Evolutionary conservation across 2,329 filamentous ascomycete genomes (phyloP).

Genomic region (Hymenotorrendiella dingleyae): DNA sequence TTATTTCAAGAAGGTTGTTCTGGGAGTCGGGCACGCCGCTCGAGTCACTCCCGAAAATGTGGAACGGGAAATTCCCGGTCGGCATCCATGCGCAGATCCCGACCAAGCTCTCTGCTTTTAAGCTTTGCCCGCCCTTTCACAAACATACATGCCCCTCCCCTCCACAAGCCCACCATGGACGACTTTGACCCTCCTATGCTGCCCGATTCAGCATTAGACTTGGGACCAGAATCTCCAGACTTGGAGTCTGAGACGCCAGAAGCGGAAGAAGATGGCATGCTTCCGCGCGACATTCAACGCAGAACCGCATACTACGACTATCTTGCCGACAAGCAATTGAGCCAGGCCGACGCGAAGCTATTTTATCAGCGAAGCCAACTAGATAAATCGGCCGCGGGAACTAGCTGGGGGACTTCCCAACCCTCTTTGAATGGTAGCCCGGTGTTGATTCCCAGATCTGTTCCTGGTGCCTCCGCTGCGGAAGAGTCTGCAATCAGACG

Average conservation of each 20-base stretch:
- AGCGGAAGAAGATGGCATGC: slow-evolving; percentile 41
- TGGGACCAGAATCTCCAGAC: slow-evolving; percentile 19
- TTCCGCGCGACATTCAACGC: slow-evolving; percentile 53
- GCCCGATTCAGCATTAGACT: slow-evolving; percentile 26
- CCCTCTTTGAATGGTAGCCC: slow-evolving; percentile 27
- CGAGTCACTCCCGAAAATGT: no score
- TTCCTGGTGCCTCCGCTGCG: slow-evolving; percentile 21
- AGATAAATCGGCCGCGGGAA: slow-evolving; percentile 34
- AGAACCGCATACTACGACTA: slow-evolving; percentile 91
- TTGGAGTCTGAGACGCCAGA: slow-evolving; percentile 6
- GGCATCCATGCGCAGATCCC: no score
- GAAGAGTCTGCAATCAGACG: slow-evolving; percentile 20
- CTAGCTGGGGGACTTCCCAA: slow-evolving; percentile 28
- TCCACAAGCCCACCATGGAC: no score
- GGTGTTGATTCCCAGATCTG: slow-evolving; percentile 20
- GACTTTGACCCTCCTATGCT: slow-evolving; percentile 22
- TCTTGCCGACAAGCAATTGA: slow-evolving; percentile 89
- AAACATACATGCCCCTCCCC: no score
- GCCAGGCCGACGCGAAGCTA: slow-evolving; percentile 87
- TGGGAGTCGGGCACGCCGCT: no score
- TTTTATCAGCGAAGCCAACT: slow-evolving; percentile 89
- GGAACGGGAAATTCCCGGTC: no score
- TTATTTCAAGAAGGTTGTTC: no score
- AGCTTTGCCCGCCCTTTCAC: no score
- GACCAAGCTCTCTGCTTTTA: no score